Conservation (phyloP, 1,284 basidiomycete genomes). For the Hypsizygus ulmarius region DNA sequence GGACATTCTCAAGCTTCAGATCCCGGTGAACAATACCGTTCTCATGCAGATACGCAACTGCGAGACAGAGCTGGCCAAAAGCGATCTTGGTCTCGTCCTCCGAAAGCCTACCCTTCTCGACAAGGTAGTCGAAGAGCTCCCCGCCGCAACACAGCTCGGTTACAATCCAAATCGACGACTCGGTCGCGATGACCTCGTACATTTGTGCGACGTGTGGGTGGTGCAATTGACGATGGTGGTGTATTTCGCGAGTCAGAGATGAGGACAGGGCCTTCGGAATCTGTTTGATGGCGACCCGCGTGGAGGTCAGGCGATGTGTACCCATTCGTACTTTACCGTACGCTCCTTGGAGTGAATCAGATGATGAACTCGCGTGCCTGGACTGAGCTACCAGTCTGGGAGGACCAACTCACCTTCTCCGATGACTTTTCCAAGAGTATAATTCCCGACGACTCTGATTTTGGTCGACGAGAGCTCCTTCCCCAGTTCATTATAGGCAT, state of each 20-base stretch:
- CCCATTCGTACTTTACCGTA: slow-evolving; percentile 94
- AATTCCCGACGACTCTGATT: slow-evolving; percentile 91
- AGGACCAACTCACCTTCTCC: slow-evolving; percentile 76
- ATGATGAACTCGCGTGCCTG: slow-evolving; percentile 1
- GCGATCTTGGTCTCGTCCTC: slow-evolving; percentile 83
- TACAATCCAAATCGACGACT: slow-evolving; percentile 94
- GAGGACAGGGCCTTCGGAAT: slow-evolving; percentile 92
- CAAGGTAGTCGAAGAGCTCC: slow-evolving; percentile 96
- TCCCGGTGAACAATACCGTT: slow-evolving; percentile 95
- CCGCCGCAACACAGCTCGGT: slow-evolving; percentile 96
- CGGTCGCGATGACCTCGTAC: slow-evolving; percentile 97
- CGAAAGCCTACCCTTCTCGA: slow-evolving; percentile 85
- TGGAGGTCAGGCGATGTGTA: slow-evolving; percentile 86
- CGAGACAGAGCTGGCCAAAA: slow-evolving; percentile 96
- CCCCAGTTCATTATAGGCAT: slow-evolving; percentile 95
- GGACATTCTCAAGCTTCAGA: slow-evolving; percentile 93
- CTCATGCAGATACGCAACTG: slow-evolving; percentile 87
- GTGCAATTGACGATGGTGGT: slow-evolving; percentile 95
- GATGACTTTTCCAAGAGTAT: slow-evolving; percentile 92
- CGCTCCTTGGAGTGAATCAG: slow-evolving; percentile 54
- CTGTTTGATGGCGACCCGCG: slow-evolving; percentile 95
- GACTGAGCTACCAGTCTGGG: background rate
- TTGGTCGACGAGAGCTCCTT: slow-evolving; percentile 89
- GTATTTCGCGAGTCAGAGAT: slow-evolving; percentile 93
- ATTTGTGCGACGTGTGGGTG: slow-evolving; percentile 95